These are phyloP conservation scores for Escallonia herrerae DNA, from an alignment of 129 eudicot genomes.

Conservation along the genomic window DNA sequence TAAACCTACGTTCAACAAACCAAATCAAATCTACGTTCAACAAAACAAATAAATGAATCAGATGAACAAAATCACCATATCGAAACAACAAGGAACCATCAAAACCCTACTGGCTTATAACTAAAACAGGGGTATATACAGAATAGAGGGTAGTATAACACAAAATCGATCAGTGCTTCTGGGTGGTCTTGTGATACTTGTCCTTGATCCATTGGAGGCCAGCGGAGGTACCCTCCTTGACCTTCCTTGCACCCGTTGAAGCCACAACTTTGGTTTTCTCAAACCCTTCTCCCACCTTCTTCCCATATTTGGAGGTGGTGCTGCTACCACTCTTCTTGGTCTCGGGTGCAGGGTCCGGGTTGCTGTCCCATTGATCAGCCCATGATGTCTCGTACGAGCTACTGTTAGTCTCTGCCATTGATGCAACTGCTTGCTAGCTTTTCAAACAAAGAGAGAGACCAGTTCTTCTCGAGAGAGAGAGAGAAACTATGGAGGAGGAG, in stretches of 20 bases:
- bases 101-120: no score
- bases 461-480: neutral
- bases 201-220: constrained; percentile 54
- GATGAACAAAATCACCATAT: no score
- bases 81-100: no score
- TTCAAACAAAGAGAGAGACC: neutral
- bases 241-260: constrained; percentile 37
- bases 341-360: constrained; percentile 23
- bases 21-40: no score
- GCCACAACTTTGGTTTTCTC: constrained; percentile 53
- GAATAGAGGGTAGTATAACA: no score
- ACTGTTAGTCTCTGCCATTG: no score
- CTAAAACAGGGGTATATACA: no score
- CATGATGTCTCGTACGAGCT: constrained; percentile 44
- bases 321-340: constrained; percentile 15
- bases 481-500: no score
- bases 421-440: no score
- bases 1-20: no score
- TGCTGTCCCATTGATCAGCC: constrained; percentile 70
- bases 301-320: constrained; percentile 22
- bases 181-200: constrained; percentile 42
- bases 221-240: constrained; percentile 37
- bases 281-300: constrained; percentile 51
- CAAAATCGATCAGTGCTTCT: no score
- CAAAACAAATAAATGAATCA: no score